phyloP scores from a whole-genome alignment of 2,329 filamentous ascomycete species.

The Xylariomycetidae sp. region DNA sequence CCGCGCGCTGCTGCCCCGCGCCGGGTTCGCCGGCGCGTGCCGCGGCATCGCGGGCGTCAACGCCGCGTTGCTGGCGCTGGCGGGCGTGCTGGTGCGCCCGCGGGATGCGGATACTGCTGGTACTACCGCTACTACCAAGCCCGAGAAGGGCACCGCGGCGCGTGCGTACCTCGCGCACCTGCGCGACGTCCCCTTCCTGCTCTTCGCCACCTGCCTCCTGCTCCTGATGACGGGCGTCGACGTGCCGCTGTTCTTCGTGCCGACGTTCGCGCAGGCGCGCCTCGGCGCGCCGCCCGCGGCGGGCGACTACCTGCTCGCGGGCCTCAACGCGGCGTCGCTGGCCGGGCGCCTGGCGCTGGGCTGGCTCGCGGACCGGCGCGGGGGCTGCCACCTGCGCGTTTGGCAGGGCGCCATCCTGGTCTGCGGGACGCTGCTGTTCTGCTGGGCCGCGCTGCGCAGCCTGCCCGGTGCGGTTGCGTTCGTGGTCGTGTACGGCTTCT shows the following conservation, averaged over 20 bases:
- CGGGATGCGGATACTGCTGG: neutral
- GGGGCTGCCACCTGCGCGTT: constrained; percentile 24
- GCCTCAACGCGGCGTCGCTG: constrained; percentile 43
- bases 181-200: constrained; percentile 18
- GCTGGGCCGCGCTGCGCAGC: constrained; percentile 26
- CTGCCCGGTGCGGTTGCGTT: constrained; percentile 32
- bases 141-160: neutral
- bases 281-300: constrained; percentile 1
- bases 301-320: constrained; percentile 36
- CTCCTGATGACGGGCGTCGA: constrained; percentile 26
- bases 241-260: constrained; percentile 27
- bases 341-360: constrained; percentile 37
- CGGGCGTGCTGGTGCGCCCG: neutral
- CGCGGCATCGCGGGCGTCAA: constrained; percentile 30
- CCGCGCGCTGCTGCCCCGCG: constrained; percentile 30
- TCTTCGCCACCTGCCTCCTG: constrained; percentile 14
- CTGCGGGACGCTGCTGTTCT: constrained; percentile 27
- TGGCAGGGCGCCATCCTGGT: constrained; percentile 34
- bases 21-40: constrained; percentile 46
- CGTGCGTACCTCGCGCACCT: constrained; percentile 7
- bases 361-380: constrained; percentile 23
- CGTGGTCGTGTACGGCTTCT: constrained; percentile 38
- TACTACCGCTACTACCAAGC: neutral
- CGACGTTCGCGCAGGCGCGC: constrained; percentile 8
- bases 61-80: neutral